These are phyloP conservation scores for Vitis hybrid DNA, from an alignment of 177 flowering plant species.

Conservation along the genomic window DNA sequence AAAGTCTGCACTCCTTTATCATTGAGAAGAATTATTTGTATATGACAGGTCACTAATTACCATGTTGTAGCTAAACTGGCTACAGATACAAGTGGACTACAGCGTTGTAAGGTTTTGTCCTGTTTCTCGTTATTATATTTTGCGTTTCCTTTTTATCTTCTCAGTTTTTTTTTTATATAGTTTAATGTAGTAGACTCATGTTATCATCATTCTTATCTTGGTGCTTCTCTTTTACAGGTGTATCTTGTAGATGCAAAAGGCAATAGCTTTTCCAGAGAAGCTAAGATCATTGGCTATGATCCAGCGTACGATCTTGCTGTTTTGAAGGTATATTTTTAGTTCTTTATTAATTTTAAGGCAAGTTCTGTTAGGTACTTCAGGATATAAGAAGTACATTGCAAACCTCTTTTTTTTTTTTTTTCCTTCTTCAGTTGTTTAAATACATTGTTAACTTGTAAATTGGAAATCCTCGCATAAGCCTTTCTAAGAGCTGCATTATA, in stretches of 20 bases:
- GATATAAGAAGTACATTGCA: too few relatives aligned
- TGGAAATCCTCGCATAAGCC: too few relatives aligned
- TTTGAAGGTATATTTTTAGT: conserved; percentile 51
- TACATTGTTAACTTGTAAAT: too few relatives aligned
- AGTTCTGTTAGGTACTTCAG: too few relatives aligned
- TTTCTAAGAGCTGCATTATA: too few relatives aligned
- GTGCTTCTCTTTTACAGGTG: conserved; percentile 36
- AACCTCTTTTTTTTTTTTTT: background rate
- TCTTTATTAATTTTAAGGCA: too few relatives aligned
- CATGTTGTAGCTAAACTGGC: conserved; percentile 88
- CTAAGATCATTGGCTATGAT: conserved; percentile 72
- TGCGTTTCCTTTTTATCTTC: background rate
- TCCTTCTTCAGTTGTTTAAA: background rate
- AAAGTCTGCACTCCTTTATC: background rate
- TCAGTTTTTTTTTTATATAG: background rate
- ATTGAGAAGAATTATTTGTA: background rate
- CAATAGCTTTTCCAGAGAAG: conserved; percentile 55
- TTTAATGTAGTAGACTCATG: background rate
- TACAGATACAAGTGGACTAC: conserved; percentile 65
- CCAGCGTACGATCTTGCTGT: conserved; percentile 84
- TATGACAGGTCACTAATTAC: conserved; percentile 83
- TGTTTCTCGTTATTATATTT: conserved; percentile 3
- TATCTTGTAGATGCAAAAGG: conserved; percentile 60
- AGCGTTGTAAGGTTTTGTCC: conserved; percentile 76
- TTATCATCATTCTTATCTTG: background rate